These are phyloP conservation scores for Opeltia flavorubescens DNA, from an alignment of 495 filamentous ascomycete species.

Conservation along the genomic window DNA sequence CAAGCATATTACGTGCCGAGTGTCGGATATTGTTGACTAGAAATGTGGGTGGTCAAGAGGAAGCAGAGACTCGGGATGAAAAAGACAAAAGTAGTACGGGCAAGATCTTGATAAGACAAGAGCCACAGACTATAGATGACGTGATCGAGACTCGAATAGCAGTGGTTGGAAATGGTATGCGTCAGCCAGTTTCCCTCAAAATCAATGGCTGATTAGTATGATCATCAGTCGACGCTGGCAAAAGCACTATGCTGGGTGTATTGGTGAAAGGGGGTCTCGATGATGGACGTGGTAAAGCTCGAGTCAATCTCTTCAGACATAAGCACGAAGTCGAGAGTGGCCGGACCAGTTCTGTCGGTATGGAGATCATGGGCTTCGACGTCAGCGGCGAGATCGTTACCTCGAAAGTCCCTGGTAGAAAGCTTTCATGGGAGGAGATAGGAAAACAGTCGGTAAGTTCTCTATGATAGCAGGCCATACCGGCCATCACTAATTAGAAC, in stretches of 20 bases:
- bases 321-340: slow-evolving; percentile 97
- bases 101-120: slow-evolving; percentile 69
- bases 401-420: slow-evolving; percentile 67
- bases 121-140: slow-evolving; percentile 62
- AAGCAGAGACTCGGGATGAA: slow-evolving; percentile 43
- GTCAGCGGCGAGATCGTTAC: slow-evolving; percentile 72
- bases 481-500: slow-evolving; percentile 5
- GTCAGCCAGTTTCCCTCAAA: neutral
- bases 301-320: slow-evolving; percentile 92
- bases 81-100: slow-evolving; percentile 62
- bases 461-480: too few species aligned
- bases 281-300: slow-evolving; percentile 85
- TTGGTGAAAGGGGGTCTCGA: slow-evolving; percentile 91
- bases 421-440: slow-evolving; percentile 95
- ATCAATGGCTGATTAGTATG: slow-evolving; percentile 3
- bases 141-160: slow-evolving; percentile 94
- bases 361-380: slow-evolving; percentile 99
- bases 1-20: slow-evolving; percentile 53
- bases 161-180: slow-evolving; percentile 77
- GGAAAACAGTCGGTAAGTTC: slow-evolving; percentile 63
- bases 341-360: slow-evolving; percentile 86
- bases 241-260: slow-evolving; percentile 93
- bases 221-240: slow-evolving; percentile 75
- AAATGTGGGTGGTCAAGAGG: slow-evolving; percentile 70
- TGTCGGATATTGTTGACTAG: slow-evolving; percentile 71